Percentiles rank a stretch among this genome's conserved stretches.
phyloP scores from a whole-genome alignment of 2,329 filamentous ascomycete genomes.

The Zalaria obscura region DNA sequence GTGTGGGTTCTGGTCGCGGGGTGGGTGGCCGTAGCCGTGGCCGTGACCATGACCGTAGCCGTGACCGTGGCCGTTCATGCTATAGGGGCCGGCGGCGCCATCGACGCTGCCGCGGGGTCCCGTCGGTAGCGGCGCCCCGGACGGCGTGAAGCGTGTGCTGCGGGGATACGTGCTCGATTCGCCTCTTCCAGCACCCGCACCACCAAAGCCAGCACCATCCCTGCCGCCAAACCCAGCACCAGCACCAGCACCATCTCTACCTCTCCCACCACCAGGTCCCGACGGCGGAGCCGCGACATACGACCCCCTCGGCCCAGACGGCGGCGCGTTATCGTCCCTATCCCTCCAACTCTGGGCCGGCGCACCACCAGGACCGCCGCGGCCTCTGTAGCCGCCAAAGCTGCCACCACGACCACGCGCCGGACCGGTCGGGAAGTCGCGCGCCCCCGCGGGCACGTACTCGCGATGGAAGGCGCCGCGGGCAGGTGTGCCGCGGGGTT shows the following conservation, averaged over 20 bases:
- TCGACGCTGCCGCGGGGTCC: conserved; percentile 2
- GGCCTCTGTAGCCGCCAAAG: conserved; percentile 14
- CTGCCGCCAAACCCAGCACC: too few relatives aligned
- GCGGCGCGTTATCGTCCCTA: conserved; percentile 6
- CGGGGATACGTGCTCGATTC: conserved; percentile 25
- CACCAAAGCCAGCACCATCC: too few relatives aligned
- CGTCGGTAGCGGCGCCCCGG: conserved; percentile 8
- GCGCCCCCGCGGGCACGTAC: not conserved
- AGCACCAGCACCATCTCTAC: too few relatives aligned
- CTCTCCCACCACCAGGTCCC: conserved; percentile 13
- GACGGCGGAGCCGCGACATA: conserved; percentile 14
- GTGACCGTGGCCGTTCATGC: conserved; percentile 2
- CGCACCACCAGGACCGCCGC: conserved; percentile 13
- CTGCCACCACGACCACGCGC: conserved; percentile 6
- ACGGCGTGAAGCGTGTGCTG: conserved; percentile 26
- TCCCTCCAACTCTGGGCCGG: conserved; percentile 4
- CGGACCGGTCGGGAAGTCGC: too few relatives aligned
- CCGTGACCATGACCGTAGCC: conserved; percentile 3
- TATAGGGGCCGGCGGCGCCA: not conserved
- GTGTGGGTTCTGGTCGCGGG: conserved; percentile 11
- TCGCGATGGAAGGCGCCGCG: conserved; percentile 3
- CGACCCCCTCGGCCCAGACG: conserved; percentile 12
- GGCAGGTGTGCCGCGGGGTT: conserved; percentile 2
- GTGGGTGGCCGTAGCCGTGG: not conserved
- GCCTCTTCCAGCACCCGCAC: too few relatives aligned